A percentile compares a stretch with the other conserved stretches of the same genome.
These are phyloP conservation scores for Kazachstania martiniae DNA, from an alignment of 805 yeast species.

Conservation along the genomic window DNA sequence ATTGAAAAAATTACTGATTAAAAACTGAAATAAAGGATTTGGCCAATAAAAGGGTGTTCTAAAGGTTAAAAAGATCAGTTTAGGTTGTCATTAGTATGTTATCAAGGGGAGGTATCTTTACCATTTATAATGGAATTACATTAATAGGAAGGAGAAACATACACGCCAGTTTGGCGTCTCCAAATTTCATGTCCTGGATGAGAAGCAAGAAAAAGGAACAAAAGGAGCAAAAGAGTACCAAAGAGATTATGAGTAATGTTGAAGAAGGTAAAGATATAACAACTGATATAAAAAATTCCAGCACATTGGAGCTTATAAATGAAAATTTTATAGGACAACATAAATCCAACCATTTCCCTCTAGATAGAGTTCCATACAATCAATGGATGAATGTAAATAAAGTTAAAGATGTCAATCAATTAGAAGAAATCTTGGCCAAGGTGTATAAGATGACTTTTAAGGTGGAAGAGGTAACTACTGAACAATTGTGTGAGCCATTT, in stretches of 20 bases:
- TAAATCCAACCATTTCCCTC: slow-evolving; percentile 3
- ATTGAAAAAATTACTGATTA: too few species aligned
- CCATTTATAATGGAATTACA: too few species aligned
- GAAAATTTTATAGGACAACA: slow-evolving; percentile 23
- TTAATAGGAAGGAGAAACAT: too few species aligned
- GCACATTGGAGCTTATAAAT: slow-evolving; percentile 16
- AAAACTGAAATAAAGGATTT: too few species aligned
- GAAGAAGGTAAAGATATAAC: slow-evolving; percentile 27
- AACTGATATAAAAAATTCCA: not conserved
- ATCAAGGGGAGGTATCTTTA: too few species aligned
- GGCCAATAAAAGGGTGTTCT: too few species aligned
- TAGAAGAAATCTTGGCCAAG: too few species aligned
- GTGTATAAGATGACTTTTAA: too few species aligned
- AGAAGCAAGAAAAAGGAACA: slow-evolving; percentile 22
- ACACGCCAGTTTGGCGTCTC: too few species aligned
- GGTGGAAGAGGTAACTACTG: slow-evolving; percentile 7
- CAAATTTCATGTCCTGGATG: slow-evolving; percentile 32
- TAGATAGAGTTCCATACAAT: slow-evolving; percentile 23
- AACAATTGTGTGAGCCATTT: slow-evolving; percentile 14
- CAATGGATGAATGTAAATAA: slow-evolving; percentile 27
- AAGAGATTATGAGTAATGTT: slow-evolving; percentile 28
- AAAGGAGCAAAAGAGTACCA: slow-evolving; percentile 10
- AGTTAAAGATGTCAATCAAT: slow-evolving; percentile 16
- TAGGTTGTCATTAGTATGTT: too few species aligned
- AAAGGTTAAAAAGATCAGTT: too few species aligned